Conservation (phyloP, 495 filamentous ascomycete genomes). For the Lichenothelia convexa region DNA sequence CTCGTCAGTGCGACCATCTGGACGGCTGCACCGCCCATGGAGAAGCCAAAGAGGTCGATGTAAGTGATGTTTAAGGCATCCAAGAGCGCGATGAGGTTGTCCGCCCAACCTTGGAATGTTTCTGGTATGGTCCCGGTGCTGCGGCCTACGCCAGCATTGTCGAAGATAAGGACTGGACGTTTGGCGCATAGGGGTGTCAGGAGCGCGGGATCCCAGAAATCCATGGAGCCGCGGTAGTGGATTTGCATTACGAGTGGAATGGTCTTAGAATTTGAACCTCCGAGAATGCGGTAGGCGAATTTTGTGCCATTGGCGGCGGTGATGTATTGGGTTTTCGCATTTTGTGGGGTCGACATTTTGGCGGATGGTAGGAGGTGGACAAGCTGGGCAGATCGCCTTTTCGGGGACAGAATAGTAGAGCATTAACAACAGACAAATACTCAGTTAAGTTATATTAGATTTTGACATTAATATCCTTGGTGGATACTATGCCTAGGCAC, state of each 20-base stretch:
- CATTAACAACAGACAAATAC: too few species aligned
- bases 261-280: conserved; percentile 9
- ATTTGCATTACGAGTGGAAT: conserved; percentile 18
- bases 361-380: too few species aligned
- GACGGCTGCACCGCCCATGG: conserved; percentile 12
- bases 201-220: conserved; percentile 13
- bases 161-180: conserved; percentile 13
- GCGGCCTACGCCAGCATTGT: conserved; percentile 10
- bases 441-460: too few species aligned
- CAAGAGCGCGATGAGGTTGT: conserved; percentile 17
- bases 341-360: too few species aligned
- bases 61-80: conserved; percentile 13
- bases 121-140: conserved; percentile 6
- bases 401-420: too few species aligned
- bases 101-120: conserved; percentile 13
- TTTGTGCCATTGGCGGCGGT: conserved; percentile 11
- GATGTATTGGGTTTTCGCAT: too few species aligned
- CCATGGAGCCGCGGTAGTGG: conserved; percentile 20
- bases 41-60: conserved; percentile 15
- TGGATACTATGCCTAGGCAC: too few species aligned
- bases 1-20: conserved; percentile 13
- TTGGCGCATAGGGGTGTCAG: conserved; percentile 10
- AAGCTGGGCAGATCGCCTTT: too few species aligned
- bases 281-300: conserved; percentile 23
- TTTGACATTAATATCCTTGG: too few species aligned